Percentiles rank a stretch among this genome's conserved stretches.
Evolutionary conservation across 1,284 basidiomycete genomes (phyloP).

Genomic region (Ceratobasidium sp.): DNA sequence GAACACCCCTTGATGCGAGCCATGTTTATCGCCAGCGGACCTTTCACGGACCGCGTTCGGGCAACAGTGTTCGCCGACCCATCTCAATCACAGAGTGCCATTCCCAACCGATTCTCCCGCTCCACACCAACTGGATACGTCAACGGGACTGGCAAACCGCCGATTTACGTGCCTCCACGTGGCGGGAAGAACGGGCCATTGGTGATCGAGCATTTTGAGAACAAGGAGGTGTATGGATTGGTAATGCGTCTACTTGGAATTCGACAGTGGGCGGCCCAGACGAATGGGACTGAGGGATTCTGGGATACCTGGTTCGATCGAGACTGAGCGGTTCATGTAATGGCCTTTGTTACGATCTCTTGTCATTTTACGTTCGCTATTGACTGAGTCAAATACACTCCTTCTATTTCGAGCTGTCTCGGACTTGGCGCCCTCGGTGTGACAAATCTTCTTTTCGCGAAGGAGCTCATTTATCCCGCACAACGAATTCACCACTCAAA

Average conservation of each 20-base stretch:
- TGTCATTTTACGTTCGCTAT: neutral
- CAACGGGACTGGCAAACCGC: slow-evolving; percentile 31
- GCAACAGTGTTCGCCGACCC: slow-evolving; percentile 48
- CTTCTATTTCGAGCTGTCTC: neutral
- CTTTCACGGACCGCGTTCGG: slow-evolving; percentile 67
- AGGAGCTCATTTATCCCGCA: too few species aligned
- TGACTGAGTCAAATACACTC: neutral
- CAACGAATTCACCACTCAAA: slow-evolving; percentile 8
- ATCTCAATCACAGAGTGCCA: slow-evolving; percentile 46
- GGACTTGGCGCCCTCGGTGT: too few species aligned
- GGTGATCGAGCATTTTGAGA: slow-evolving; percentile 83
- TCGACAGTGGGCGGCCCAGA: slow-evolving; percentile 68
- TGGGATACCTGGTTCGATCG: slow-evolving; percentile 77
- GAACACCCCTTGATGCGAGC: slow-evolving; percentile 82
- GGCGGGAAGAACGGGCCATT: slow-evolving; percentile 76
- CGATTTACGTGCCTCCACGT: slow-evolving; percentile 31
- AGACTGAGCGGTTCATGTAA: neutral
- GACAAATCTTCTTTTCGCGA: too few species aligned
- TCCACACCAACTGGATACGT: slow-evolving; percentile 47
- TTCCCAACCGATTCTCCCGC: slow-evolving; percentile 52
- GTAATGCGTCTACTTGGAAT: slow-evolving; percentile 81
- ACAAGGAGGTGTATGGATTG: slow-evolving; percentile 87
- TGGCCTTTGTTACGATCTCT: neutral
- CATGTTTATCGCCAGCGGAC: slow-evolving; percentile 90
- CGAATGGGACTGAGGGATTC: slow-evolving; percentile 82